These are phyloP conservation scores for Lycium ferocissimum DNA, from an alignment of 257 asterid species.

Conservation along the genomic window DNA sequence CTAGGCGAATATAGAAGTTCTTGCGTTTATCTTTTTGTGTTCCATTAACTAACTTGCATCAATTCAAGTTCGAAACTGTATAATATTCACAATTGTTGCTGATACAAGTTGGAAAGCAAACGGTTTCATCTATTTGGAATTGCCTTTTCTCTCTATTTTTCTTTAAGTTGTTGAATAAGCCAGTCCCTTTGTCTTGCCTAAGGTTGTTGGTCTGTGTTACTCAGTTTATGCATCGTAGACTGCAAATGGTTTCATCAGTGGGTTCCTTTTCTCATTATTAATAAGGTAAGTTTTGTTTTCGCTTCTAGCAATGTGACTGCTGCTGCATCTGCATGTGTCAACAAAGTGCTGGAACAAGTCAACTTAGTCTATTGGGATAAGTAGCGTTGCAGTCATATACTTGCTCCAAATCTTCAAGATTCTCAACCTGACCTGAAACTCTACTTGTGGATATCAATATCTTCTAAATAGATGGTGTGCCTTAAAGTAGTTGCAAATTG, in stretches of 20 bases:
- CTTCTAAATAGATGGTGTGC: background rate
- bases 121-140: background rate
- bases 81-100: too few species aligned
- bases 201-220: background rate
- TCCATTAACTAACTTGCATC: too few species aligned
- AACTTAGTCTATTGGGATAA: background rate
- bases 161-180: background rate
- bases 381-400: background rate
- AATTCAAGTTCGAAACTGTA: too few species aligned
- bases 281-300: background rate
- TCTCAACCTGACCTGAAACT: background rate
- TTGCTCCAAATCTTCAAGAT: background rate
- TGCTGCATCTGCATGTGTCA: background rate
- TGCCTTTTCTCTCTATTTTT: background rate
- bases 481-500: background rate
- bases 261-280: background rate
- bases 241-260: background rate
- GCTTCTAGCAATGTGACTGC: background rate
- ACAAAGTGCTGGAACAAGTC: background rate
- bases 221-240: background rate
- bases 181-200: background rate
- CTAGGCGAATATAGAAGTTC: too few species aligned
- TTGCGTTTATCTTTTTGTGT: too few species aligned
- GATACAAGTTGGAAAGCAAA: background rate
- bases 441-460: background rate